Evolutionary conservation across 2,329 filamentous ascomycete genomes (phyloP).

Genomic region (Neoscytalidium dimidiatum): DNA sequence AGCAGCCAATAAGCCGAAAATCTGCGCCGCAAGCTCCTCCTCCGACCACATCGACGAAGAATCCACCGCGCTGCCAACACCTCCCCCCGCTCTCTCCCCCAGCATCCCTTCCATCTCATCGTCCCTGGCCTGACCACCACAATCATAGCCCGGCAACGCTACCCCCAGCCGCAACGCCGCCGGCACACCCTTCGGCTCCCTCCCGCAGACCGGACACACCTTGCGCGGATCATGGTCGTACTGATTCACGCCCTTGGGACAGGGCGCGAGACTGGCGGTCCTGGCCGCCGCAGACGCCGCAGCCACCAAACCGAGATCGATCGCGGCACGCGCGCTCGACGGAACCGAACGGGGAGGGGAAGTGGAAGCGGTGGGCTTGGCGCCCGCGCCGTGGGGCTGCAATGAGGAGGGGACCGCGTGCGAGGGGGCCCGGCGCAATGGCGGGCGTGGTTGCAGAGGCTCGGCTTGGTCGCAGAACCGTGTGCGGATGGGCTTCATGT

Average conservation of each 20-base stretch:
- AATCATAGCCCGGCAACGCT: too few relatives aligned
- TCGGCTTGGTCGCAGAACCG: slow-evolving; percentile 16
- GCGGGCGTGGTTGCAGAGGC: not conserved
- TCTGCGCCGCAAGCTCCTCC: not conserved
- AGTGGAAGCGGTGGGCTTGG: too few relatives aligned
- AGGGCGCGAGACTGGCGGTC: not conserved
- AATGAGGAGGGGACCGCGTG: too few relatives aligned
- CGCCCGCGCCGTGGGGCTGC: too few relatives aligned
- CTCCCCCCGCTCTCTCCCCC: too few relatives aligned
- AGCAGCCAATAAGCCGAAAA: not conserved
- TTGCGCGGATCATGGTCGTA: slow-evolving; percentile 6
- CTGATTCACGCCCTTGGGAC: slow-evolving; percentile 1
- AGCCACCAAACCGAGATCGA: too few relatives aligned
- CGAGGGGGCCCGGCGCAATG: not conserved
- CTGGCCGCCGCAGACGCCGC: too few relatives aligned
- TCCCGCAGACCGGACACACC: slow-evolving; percentile 8
- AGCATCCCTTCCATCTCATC: not conserved
- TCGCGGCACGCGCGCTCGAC: too few relatives aligned
- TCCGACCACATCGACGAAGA: not conserved
- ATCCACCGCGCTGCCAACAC: not conserved
- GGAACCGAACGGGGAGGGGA: too few relatives aligned
- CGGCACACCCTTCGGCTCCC: not conserved
- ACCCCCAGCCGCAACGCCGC: not conserved
- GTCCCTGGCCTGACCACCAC: not conserved
- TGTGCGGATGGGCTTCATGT: slow-evolving; percentile 11